A percentile compares a stretch with the other conserved stretches of the same genome.
These are phyloP conservation scores for Penicillium olsonii DNA, from an alignment of 2,329 filamentous ascomycete genomes.

Conservation along the genomic window DNA sequence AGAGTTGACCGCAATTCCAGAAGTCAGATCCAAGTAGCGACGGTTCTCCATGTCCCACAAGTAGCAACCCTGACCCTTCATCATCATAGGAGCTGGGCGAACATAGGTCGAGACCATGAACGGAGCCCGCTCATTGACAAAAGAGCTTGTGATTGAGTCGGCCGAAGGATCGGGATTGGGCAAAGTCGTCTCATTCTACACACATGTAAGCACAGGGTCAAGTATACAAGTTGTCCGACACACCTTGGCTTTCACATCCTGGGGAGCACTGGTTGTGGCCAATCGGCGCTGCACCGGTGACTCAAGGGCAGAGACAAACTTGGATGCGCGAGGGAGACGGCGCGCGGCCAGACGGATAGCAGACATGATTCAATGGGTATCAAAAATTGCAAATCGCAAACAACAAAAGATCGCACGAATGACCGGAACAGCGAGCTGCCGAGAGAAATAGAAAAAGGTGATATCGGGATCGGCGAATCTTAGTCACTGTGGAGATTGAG, in stretches of 20 bases:
- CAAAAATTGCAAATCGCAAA: slow-evolving; percentile 1
- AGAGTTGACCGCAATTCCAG: slow-evolving; percentile 92
- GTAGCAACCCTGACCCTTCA: slow-evolving; percentile 82
- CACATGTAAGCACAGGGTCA: neutral
- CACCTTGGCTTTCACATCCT: slow-evolving; percentile 33
- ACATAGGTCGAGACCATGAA: slow-evolving; percentile 97
- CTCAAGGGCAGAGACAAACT: slow-evolving; percentile 32
- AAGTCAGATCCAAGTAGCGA: slow-evolving; percentile 90
- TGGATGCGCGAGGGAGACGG: slow-evolving; percentile 34
- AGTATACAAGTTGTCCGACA: neutral
- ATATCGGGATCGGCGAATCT: slow-evolving; percentile 28
- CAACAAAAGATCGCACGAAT: neutral
- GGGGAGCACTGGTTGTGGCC: slow-evolving; percentile 31
- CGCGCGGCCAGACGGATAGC: slow-evolving; percentile 38
- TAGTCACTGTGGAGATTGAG: slow-evolving; percentile 13
- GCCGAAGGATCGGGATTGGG: slow-evolving; percentile 71
- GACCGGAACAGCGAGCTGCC: slow-evolving; percentile 4
- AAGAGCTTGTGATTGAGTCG: slow-evolving; percentile 72
- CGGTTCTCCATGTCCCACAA: slow-evolving; percentile 88
- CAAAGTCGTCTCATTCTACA: slow-evolving; percentile 51
- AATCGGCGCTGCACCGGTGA: slow-evolving; percentile 38
- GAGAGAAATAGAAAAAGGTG: slow-evolving; percentile 26
- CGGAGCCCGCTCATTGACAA: slow-evolving; percentile 73
- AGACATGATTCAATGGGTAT: slow-evolving; percentile 26
- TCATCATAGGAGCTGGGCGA: slow-evolving; percentile 85